Base-by-base conservation (phyloP, 768 basidiomycete species). In the Sistotremastrum suecicum region DNA sequence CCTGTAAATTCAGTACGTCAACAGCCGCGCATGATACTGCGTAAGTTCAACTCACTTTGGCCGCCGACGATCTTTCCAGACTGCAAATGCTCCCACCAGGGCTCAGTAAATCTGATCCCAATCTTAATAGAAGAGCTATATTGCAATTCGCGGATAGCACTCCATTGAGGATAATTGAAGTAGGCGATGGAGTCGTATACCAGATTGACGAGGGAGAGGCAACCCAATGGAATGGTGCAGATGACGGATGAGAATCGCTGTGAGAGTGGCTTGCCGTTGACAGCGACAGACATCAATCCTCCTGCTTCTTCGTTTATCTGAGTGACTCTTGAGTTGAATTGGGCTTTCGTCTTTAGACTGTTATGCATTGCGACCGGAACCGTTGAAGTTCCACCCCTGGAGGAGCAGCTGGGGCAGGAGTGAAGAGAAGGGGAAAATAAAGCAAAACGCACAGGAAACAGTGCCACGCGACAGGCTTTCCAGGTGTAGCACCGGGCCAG, bases 91-190 rank as follows among this genome's bases (percentile, higher is more conserved):
- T 20, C 20, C 66, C 66, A 67, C 64, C 66, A 67, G 11, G 51
- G 42, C 5, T 52, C 50, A 34, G 49, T 60, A 55, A 67, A 67
- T 34, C 55, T 55, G 29, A 67, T 57, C 10, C 65, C 66, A 40
- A 67, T 53, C 44, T 67, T 66, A 44, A 57, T 53, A 5, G 63
- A 54, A 3, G 63, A 56, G 6, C 57, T 59, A 36, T 66, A 66
- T 1, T 55, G 43, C n/a, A 64, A 52, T 30, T 53, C 40, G 2
- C 65, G 60, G 39, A 66, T 42, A 5, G 63, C 63, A 2, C 58
- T 64, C 37, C 12, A 50, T 47, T 69, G 69, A 51, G 20, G 20
- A 20, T 20, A 20, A 20, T 20, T 20, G 20, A 51, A 41, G 32
- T 50, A 42, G 28, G 50, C 50, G 33, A 70, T 49, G 5, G 53